A percentile compares a stretch with the other conserved stretches of the same genome.
Evolutionary conservation across 2,329 filamentous ascomycete species (phyloP).

Genomic region (Aspergillus melleus): DNA sequence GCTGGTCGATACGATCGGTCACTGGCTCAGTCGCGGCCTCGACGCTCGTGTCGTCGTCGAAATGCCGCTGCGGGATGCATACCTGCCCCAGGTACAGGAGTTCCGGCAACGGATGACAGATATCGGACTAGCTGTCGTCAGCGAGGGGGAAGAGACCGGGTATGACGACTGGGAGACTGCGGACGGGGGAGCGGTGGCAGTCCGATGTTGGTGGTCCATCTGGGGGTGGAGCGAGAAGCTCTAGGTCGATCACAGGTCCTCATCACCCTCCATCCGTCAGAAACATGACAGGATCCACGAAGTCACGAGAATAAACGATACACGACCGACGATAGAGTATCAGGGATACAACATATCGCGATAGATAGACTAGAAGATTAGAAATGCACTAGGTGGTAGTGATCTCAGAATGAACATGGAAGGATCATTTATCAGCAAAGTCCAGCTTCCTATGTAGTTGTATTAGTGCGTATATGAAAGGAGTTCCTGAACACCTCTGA

Average conservation of each 20-base stretch:
- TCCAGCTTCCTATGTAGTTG: not conserved
- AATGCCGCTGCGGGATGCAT: conserved; percentile 74
- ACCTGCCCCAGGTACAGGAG: conserved; percentile 60
- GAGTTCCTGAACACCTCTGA: too few relatives aligned
- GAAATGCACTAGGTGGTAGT: not conserved
- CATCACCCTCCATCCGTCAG: not conserved
- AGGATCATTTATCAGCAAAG: not conserved
- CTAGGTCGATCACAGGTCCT: conserved; percentile 12
- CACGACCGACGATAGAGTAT: conserved; percentile 7
- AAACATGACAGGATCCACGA: conserved; percentile 18
- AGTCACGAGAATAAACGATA: conserved; percentile 34
- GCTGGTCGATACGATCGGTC: conserved; percentile 67
- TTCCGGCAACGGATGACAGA: conserved; percentile 63
- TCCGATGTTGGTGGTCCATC: conserved; percentile 50
- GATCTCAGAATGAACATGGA: not conserved
- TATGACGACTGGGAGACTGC: conserved; percentile 50
- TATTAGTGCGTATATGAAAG: not conserved
- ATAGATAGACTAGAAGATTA: conserved; percentile 15
- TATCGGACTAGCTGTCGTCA: conserved; percentile 55
- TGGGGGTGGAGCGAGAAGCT: conserved; percentile 46
- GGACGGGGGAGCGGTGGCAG: conserved; percentile 43
- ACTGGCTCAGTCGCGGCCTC: conserved; percentile 61
- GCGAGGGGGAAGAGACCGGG: conserved; percentile 47
- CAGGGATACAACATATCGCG: not conserved
- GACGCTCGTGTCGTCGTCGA: conserved; percentile 73